Evolutionary conservation across 306 rosid genomes (phyloP).

Genomic region (Pueraria montana): DNA sequence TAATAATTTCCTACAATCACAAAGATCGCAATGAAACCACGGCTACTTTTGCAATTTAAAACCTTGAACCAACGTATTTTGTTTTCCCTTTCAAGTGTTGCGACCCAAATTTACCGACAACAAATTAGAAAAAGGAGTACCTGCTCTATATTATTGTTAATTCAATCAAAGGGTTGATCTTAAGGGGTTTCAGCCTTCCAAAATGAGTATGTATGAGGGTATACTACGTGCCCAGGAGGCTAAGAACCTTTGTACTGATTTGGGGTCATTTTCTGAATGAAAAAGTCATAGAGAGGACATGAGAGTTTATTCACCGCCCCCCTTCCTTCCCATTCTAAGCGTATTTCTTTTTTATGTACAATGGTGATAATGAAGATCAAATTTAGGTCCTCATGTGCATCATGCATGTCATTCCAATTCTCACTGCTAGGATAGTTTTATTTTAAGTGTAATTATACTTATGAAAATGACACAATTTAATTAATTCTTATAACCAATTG

Average conservation of each 20-base stretch:
- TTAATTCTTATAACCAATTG: neutral
- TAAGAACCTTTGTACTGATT: neutral
- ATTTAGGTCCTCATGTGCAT: no score
- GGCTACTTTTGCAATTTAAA: neutral
- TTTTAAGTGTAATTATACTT: no score
- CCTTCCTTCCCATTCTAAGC: neutral
- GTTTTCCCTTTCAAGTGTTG: neutral
- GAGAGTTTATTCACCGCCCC: neutral
- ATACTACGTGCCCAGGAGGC: neutral
- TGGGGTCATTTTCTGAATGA: neutral
- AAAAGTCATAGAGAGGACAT: neutral
- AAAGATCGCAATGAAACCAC: neutral
- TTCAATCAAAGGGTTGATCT: neutral
- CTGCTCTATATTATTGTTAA: neutral
- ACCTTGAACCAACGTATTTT: neutral
- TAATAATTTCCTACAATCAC: neutral
- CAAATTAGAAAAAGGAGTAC: neutral
- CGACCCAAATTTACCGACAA: neutral
- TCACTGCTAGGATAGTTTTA: no score
- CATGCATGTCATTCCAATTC: no score
- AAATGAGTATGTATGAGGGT: neutral
- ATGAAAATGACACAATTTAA: constrained; percentile 32
- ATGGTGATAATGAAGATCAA: no score
- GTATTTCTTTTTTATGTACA: no score
- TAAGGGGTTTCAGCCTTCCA: neutral